Evolutionary conservation across 2,329 filamentous ascomycete species (phyloP).

Genomic region (Didymellaceae sp.): DNA sequence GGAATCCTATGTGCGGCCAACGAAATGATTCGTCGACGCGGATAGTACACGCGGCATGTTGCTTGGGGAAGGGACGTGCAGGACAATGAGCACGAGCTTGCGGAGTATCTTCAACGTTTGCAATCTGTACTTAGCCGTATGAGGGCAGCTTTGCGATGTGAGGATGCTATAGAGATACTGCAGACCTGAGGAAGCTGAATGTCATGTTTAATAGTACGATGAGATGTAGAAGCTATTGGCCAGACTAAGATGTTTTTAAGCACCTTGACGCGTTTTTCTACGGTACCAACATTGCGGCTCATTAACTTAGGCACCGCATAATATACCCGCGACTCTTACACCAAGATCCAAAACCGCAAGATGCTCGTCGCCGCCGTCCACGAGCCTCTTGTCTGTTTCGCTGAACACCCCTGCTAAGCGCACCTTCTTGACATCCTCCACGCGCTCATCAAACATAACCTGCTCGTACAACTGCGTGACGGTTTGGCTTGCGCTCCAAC

Average conservation of each 20-base stretch:
- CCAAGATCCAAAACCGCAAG: constrained; percentile 85
- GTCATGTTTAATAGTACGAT: too few relatives aligned
- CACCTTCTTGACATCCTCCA: constrained; percentile 86
- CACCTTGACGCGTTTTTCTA: too few relatives aligned
- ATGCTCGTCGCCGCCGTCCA: constrained; percentile 96
- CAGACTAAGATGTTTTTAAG: too few relatives aligned
- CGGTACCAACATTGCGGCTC: too few relatives aligned
- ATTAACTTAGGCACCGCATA: constrained; percentile 51
- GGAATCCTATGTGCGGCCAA: constrained; percentile 10
- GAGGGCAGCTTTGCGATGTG: too few relatives aligned
- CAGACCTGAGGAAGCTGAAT: too few relatives aligned
- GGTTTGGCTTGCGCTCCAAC: constrained; percentile 93
- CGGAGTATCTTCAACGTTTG: too few relatives aligned
- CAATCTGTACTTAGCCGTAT: too few relatives aligned
- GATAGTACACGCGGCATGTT: neutral
- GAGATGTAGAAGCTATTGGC: too few relatives aligned
- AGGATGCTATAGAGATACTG: too few relatives aligned
- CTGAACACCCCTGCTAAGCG: constrained; percentile 89
- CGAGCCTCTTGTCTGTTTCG: constrained; percentile 89
- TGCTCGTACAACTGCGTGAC: constrained; percentile 84
- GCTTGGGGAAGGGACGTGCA: constrained; percentile 1
- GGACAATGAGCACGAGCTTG: neutral
- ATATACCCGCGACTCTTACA: constrained; percentile 77
- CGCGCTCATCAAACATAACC: constrained; percentile 81
- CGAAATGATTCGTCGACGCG: constrained; percentile 8